phyloP scores from a whole-genome alignment of 208 protist genomes.

The Ichthyophonus hoferi region DNA sequence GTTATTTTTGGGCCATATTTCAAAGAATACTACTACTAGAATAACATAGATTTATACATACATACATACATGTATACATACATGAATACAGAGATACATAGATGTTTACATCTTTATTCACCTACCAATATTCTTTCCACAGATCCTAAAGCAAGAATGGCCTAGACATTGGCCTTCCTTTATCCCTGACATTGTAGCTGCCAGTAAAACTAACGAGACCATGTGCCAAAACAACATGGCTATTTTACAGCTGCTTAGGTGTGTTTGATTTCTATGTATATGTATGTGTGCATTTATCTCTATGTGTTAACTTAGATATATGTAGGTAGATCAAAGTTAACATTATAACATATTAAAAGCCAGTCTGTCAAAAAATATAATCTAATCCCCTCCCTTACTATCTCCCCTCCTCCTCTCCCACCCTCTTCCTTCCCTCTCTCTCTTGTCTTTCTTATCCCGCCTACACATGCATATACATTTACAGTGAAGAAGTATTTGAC shows the following conservation, averaged over 20 bases:
- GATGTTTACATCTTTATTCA: neutral
- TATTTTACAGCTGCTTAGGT: constrained; percentile 85
- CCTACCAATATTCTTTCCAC: neutral
- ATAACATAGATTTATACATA: neutral
- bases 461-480: neutral
- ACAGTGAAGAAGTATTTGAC: constrained; percentile 91
- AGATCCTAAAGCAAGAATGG: constrained; percentile 97
- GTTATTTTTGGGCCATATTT: too few relatives aligned
- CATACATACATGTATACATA: too few relatives aligned
- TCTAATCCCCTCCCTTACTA: neutral
- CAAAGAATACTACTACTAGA: too few relatives aligned
- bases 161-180: constrained; percentile 92
- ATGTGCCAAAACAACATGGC: constrained; percentile 96
- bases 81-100: neutral
- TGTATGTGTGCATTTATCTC: neutral
- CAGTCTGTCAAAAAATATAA: too few relatives aligned
- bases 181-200: constrained; percentile 90
- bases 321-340: too few relatives aligned
- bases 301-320: neutral
- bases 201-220: constrained; percentile 76
- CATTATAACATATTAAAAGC: too few relatives aligned
- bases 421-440: neutral
- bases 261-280: neutral
- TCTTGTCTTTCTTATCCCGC: neutral
- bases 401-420: neutral